These are phyloP conservation scores for Diplotaxis tenuifolia DNA, from an alignment of 345 rosid species.

Conservation along the genomic window DNA sequence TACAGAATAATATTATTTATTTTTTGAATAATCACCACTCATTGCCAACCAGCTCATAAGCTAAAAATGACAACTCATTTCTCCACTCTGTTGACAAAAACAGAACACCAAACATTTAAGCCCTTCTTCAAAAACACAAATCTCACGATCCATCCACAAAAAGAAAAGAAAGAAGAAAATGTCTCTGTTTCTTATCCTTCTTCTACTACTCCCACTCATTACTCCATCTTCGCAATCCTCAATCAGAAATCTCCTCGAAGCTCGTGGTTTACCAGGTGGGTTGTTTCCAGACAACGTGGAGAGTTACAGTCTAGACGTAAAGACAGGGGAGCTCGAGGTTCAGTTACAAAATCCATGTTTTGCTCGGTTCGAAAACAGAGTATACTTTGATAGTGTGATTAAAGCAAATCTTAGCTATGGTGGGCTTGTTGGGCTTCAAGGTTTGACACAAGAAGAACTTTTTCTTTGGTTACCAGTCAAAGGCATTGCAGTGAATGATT, in stretches of 20 bases:
- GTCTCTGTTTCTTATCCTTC: constrained; percentile 42
- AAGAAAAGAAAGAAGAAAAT: constrained; percentile 15
- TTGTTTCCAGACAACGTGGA: constrained; percentile 68
- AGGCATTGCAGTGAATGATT: constrained; percentile 71
- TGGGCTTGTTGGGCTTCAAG: constrained; percentile 73
- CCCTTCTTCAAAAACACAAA: constrained; percentile 32
- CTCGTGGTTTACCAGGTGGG: constrained; percentile 83
- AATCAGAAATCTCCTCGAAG: constrained; percentile 56
- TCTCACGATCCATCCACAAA: not conserved
- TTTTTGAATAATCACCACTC: constrained; percentile 23
- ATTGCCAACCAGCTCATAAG: constrained; percentile 39
- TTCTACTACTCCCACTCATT: constrained; percentile 27
- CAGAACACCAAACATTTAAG: constrained; percentile 35
- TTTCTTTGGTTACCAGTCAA: constrained; percentile 86
- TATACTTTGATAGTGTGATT: constrained; percentile 62
- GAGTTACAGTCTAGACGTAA: constrained; percentile 52
- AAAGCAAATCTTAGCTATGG: constrained; percentile 84
- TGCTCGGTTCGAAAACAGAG: constrained; percentile 71
- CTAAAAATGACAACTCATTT: constrained; percentile 32
- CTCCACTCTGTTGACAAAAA: constrained; percentile 39
- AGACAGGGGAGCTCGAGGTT: constrained; percentile 60
- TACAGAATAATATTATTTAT: not conserved
- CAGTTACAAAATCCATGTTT: constrained; percentile 64
- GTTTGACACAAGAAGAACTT: constrained; percentile 75
- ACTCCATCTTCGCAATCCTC: constrained; percentile 38